Base-by-base conservation (phyloP, 495 filamentous ascomycete genomes). In the Lepraria neglecta region DNA sequence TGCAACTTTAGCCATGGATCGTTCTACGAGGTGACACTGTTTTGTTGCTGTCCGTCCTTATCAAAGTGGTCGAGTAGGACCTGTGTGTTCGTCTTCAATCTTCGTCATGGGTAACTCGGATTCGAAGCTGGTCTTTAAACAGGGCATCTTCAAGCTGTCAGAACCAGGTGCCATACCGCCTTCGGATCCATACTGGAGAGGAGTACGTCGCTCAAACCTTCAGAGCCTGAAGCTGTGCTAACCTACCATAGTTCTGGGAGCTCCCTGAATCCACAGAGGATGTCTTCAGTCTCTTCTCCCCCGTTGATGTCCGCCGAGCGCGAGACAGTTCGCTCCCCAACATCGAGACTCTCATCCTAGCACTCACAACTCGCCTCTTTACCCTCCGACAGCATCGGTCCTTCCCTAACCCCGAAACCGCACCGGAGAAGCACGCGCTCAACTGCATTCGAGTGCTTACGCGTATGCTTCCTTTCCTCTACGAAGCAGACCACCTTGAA, bases 121-220 rank as follows among this genome's bases (percentile, higher is more conserved):
- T 78, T 97, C 92, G 65, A 99, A 99, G 84, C 87, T 97, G 68
- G 89, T 91, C 68, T 97, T 99, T 84, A 99, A 97, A 76, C 88
- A 96, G 74, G 94, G 92, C 72, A 96, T 99, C 78, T 99, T 99
- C 78, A 86, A 87, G 70, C 85, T 99, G 58, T 95, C 91, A 19
- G 92, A 96, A 72, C 86, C 94, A 72, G 83, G 87, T 66, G 81
- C 88, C 67, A 97, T 99, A 67, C 82, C 91, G 48, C 83, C 89
- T 46, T 86, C 92, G 72, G 91, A 96, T 78, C 80, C 85, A 14
- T 97, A 95, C 77, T 99, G 94, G 94, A 82, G 90, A 58, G 89
- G 90, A 67, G 91, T 95, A 73, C 70, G 86, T 78, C 19, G 43
- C 28, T 52, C 51, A 43, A 47, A 57, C 65, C 15, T 62, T 58